Evolutionary conservation across 208 protist species (phyloP), one percentile per base, ranked within the genome.

Genomic region (Trypanosoma boissoni): DNA sequence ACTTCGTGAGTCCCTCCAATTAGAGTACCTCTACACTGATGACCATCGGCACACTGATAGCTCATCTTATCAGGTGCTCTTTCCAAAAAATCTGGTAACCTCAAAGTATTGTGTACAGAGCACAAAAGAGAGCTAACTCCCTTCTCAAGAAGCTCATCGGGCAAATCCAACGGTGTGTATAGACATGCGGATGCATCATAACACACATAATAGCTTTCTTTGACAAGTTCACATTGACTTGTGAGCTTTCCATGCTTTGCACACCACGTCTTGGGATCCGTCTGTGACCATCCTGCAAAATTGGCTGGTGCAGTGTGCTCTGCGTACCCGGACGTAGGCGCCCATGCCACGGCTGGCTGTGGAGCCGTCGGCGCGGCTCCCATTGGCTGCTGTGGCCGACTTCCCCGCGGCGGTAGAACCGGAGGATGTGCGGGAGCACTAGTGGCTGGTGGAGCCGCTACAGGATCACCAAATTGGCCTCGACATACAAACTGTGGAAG

Each of bases 161-260:
- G 62, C n/a, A 62, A 51, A 20, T 88, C 80, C n/a, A 95, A 64
- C 36, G 85, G 80, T 21, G 85, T 90, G 8, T 82, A 82, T 3
- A 95, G 72, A 58, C 88, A 95, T 10, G 65, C 60, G 32, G 72
- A 89, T 28, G 60, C 62, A 63, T 92, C 88, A 18, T 62, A 70
- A 50, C 88, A 95, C 14, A 91, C 72, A 36, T 85, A 81, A 69
- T 81, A 95, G 45, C 77, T 86, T 54, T 92, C 83, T 53, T 89
- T 72, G 31, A 86, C 32, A 37, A 78, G 61, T 55, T 83, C 76
- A 43, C 74, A 86, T 20, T 89, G 64, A 29, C 59, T 65, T 2
- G 58, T 51, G 8, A 75, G 76, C 62, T 95, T 95, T 37, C 88
- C 88, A 59, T 95, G 88, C 21, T 74, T 74, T 14, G 83, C 83